phyloP scores from a whole-genome alignment of 2,329 filamentous ascomycete genomes.

The Coniosporium tulheliwenetii region DNA sequence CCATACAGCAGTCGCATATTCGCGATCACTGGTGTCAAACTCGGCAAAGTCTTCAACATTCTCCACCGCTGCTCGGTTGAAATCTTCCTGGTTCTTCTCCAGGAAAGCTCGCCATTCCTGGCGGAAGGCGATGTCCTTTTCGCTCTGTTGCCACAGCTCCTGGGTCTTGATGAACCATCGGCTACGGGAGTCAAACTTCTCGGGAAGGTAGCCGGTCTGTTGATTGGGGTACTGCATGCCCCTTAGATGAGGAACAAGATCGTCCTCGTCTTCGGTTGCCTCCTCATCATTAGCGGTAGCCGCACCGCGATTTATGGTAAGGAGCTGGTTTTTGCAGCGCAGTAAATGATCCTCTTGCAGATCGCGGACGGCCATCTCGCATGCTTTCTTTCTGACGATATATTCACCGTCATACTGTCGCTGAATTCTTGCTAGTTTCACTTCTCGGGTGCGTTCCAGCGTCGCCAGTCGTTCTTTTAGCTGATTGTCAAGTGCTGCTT shows the following conservation, averaged over 20 bases:
- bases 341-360: slow-evolving; percentile 16
- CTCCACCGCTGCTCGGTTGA: slow-evolving; percentile 2
- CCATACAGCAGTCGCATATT: slow-evolving; percentile 21
- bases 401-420: slow-evolving; percentile 17
- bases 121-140: slow-evolving; percentile 4
- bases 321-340: slow-evolving; percentile 21
- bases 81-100: slow-evolving; percentile 1
- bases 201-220: slow-evolving; percentile 7
- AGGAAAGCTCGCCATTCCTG: too few relatives aligned
- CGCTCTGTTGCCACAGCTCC: slow-evolving; percentile 16
- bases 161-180: slow-evolving; percentile 23
- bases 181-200: slow-evolving; percentile 23
- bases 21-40: slow-evolving; percentile 23
- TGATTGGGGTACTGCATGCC: slow-evolving; percentile 6
- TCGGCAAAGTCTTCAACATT: slow-evolving; percentile 19
- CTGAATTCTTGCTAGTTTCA: slow-evolving; percentile 20
- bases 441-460: slow-evolving; percentile 19
- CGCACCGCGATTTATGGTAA: slow-evolving; percentile 20
- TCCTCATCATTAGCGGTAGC: slow-evolving; percentile 13
- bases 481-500: slow-evolving; percentile 34
- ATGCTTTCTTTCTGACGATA: slow-evolving; percentile 18
- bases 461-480: slow-evolving; percentile 23
- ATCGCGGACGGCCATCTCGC: slow-evolving; percentile 18
- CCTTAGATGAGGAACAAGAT: slow-evolving; percentile 16
- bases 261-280: slow-evolving; percentile 25